Conservation (phyloP, 2,329 filamentous ascomycete genomes). For the Pseudogymnoascus pannorum region DNA sequence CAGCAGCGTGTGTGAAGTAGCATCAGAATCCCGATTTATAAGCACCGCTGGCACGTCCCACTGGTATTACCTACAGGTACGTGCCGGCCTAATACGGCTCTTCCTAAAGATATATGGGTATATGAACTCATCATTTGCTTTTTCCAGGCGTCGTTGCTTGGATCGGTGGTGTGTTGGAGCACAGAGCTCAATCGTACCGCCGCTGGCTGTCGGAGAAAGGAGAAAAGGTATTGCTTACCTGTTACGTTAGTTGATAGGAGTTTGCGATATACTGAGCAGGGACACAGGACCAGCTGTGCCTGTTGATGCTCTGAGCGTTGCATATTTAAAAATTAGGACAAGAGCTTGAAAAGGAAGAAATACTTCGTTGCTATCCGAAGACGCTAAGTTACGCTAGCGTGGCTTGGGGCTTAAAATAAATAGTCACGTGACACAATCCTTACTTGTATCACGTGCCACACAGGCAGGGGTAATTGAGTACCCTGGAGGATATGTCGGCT, state of each 20-base stretch:
- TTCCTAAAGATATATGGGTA: conserved; percentile 9
- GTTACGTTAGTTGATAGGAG: neutral
- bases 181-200: neutral
- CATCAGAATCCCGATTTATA: conserved; percentile 7
- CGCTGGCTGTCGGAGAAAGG: neutral
- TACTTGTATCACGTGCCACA: neutral
- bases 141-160: neutral
- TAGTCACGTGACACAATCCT: neutral
- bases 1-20: neutral
- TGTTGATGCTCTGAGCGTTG: neutral
- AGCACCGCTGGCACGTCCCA: conserved; percentile 5
- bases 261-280: neutral
- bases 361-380: conserved; percentile 1
- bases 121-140: conserved; percentile 8
- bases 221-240: neutral
- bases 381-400: neutral
- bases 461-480: neutral
- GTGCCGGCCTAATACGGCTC: conserved; percentile 8
- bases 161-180: neutral
- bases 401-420: neutral
- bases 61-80: conserved; percentile 7
- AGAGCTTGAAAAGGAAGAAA: conserved; percentile 1
- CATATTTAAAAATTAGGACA: neutral
- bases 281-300: neutral
- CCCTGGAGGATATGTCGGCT: too few species aligned